phyloP scores from a whole-genome alignment of 2,329 filamentous ascomycete species.

The Pleurostoma richardsiae region DNA sequence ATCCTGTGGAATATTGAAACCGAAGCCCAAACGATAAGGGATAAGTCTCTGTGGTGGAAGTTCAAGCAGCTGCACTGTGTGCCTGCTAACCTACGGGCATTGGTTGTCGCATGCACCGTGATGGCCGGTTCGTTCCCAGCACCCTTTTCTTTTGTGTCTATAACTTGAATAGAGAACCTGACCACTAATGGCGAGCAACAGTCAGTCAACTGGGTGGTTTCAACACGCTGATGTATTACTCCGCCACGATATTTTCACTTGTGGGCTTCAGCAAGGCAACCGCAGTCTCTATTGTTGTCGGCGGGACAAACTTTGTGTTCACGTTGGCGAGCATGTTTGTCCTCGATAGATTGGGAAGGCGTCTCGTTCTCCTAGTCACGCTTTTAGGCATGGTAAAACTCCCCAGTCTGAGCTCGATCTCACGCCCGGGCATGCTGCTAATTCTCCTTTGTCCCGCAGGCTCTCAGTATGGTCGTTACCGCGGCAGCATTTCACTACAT shows the following conservation, averaged over 20 bases:
- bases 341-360: constrained; percentile 34
- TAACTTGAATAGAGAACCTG: too few relatives aligned
- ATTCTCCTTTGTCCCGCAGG: not conserved
- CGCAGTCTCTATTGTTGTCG: constrained; percentile 33
- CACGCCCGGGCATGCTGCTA: not conserved
- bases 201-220: constrained; percentile 12
- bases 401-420: not conserved
- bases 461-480: constrained; percentile 27
- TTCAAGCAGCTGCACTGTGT: constrained; percentile 35
- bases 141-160: too few relatives aligned
- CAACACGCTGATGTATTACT: constrained; percentile 15
- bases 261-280: constrained; percentile 39
- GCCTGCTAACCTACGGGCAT: constrained; percentile 30
- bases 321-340: constrained; percentile 35
- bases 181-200: not conserved
- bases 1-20: constrained; percentile 27
- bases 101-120: constrained; percentile 37
- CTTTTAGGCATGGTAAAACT: constrained; percentile 30
- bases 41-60: constrained; percentile 27
- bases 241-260: constrained; percentile 16
- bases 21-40: constrained; percentile 21
- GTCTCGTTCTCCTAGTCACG: constrained; percentile 30
- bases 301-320: constrained; percentile 37
- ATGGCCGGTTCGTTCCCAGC: constrained; percentile 26
- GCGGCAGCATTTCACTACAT: constrained; percentile 37